Percentiles rank a stretch among this genome's conserved stretches.
These are phyloP conservation scores for Termitomyces sp. DNA, from an alignment of 768 basidiomycete genomes.

Conservation along the genomic window DNA sequence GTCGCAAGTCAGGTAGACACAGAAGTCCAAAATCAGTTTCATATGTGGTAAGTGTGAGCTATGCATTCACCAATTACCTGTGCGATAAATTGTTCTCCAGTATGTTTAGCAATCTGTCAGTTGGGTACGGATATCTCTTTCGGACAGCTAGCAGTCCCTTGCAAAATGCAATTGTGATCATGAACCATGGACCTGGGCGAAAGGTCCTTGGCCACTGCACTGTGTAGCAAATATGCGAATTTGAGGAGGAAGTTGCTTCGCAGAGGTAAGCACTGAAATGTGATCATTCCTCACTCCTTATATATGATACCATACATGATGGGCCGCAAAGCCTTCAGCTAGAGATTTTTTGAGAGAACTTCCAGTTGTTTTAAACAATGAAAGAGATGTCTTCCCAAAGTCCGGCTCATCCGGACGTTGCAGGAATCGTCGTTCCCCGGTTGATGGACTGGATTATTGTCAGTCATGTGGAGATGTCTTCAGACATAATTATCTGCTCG, in stretches of 20 bases:
- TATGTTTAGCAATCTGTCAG: background rate
- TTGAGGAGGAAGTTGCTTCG: background rate
- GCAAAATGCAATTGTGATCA: background rate
- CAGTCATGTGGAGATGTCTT: no score
- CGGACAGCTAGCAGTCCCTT: background rate
- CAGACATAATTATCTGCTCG: no score
- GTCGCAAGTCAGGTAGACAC: slow-evolving; percentile 2
- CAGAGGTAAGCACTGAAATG: background rate
- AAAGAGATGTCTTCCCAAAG: no score
- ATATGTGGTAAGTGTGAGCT: slow-evolving; percentile 6
- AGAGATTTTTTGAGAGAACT: no score
- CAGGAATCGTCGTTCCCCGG: no score
- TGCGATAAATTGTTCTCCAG: background rate
- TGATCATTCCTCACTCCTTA: background rate
- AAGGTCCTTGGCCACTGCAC: background rate
- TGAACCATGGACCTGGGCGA: background rate
- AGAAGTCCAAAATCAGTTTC: background rate
- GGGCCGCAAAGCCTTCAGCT: no score
- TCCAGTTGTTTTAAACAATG: no score
- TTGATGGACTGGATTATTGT: no score
- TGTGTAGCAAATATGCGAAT: background rate
- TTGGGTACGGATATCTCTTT: no score
- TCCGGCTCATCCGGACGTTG: background rate
- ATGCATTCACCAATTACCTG: background rate
- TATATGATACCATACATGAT: no score